Percentiles rank a stretch among this genome's conserved stretches.
phyloP scores from a whole-genome alignment of 805 yeast species.

The Hanseniaspora valbyensis region DNA sequence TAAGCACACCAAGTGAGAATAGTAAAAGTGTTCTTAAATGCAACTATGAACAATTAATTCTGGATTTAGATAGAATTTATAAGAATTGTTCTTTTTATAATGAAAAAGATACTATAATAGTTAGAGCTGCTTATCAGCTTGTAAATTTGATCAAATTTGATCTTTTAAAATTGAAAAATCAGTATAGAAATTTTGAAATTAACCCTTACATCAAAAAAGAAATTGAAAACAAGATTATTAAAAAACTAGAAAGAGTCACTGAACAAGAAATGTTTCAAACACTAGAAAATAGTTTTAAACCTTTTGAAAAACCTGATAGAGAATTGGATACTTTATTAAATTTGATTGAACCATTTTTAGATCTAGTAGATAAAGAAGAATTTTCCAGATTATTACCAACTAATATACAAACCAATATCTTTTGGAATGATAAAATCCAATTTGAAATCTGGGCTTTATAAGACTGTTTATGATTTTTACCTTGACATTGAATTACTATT shows the following conservation, averaged over 20 bases:
- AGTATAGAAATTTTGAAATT: slow-evolving; percentile 25
- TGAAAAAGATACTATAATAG: slow-evolving; percentile 54
- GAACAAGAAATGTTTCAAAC: slow-evolving; percentile 18
- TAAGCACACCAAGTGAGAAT: slow-evolving; percentile 3
- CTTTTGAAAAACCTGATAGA: slow-evolving; percentile 8
- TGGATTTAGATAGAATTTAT: slow-evolving; percentile 57
- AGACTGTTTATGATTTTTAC: slow-evolving; percentile 47
- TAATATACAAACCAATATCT: slow-evolving; percentile 65
- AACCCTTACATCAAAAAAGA: slow-evolving; percentile 23
- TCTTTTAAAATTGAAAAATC: slow-evolving; percentile 32
- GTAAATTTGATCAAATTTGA: slow-evolving; percentile 46
- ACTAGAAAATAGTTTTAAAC: slow-evolving; percentile 18
- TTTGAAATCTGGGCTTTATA: slow-evolving; percentile 42
- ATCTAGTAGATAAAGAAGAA: slow-evolving; percentile 54
- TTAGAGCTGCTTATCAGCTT: slow-evolving; percentile 50
- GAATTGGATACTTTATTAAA: slow-evolving; percentile 24
- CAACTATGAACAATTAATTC: slow-evolving; percentile 35
- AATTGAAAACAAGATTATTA: slow-evolving; percentile 17
- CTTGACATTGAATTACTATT: slow-evolving; percentile 55
- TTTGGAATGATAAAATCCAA: slow-evolving; percentile 47
- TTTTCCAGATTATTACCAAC: slow-evolving; percentile 73
- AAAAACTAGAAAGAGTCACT: slow-evolving; percentile 10
- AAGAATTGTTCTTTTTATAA: slow-evolving; percentile 65
- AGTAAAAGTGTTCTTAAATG: slow-evolving; percentile 16
- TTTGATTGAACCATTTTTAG: slow-evolving; percentile 62